These are phyloP conservation scores for Cucurbita pepo DNA, from an alignment of 306 rosid species.

Conservation along the genomic window DNA sequence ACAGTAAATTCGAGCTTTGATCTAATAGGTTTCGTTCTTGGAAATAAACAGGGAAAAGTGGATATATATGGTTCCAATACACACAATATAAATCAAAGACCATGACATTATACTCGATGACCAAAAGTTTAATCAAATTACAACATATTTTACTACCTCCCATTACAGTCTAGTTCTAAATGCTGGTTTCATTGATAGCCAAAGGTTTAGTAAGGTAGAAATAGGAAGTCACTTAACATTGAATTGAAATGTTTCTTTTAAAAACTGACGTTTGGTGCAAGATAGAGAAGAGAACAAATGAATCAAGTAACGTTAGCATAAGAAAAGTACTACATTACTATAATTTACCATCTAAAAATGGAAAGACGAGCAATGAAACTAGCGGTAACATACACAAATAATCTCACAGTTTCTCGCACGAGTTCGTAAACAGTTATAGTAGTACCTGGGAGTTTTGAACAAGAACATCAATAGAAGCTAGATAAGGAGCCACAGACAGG, in stretches of 20 bases:
- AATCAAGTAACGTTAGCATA: neutral
- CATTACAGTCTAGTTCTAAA: neutral
- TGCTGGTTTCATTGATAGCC: neutral
- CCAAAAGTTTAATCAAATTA: neutral
- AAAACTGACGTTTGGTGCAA: neutral
- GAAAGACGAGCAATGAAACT: neutral
- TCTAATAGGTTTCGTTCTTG: neutral
- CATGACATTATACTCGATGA: neutral
- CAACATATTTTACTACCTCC: neutral
- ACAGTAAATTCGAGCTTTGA: neutral
- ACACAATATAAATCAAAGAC: neutral
- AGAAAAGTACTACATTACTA: neutral
- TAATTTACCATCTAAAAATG: neutral
- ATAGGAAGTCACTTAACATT: neutral
- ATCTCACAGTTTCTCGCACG: conserved; percentile 2
- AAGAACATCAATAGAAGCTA: conserved; percentile 83
- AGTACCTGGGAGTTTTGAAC: conserved; percentile 97
- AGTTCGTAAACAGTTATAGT: neutral
- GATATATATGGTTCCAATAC: neutral
- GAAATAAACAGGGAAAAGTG: neutral
- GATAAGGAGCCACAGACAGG: conserved; percentile 79
- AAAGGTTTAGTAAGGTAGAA: neutral
- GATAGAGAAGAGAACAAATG: neutral
- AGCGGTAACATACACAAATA: neutral
- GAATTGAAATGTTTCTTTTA: neutral